Base-by-base conservation (phyloP, 345 rosid genomes). In the Anastatica hierochuntica region DNA sequence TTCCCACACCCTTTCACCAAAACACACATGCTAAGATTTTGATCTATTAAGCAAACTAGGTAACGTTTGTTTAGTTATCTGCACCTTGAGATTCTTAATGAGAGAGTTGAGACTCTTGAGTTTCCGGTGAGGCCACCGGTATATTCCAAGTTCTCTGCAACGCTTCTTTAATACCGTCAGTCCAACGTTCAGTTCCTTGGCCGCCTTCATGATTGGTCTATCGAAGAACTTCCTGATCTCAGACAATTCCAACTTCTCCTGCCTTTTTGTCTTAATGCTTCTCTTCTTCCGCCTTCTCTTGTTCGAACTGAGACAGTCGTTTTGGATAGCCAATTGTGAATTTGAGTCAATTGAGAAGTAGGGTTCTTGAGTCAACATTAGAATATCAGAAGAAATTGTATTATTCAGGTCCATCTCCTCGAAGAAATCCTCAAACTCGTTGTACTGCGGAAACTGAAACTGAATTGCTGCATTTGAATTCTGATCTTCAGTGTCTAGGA, bases 111-210 rank as follows among this genome's bases (percentile, higher is more conserved):
- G 72, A 71, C 90, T 81, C 76, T 74, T 81, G 56, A 87, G 79
- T 68, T 83, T 83, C 67, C 84, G 45, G 14, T 80, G 90, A 21
- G 96, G 96, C 90, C 94, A 88, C 37, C 96, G 49, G 67, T 71
- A 72, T 8, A 88, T 70, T n/a, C 76, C 80, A 1, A 84, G 74
- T 49, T 88, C 90, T 23, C 96, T 72, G 69, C 94, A 88, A 37
- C 94, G 74, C 42, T 75, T 84, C 70, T 88, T 88, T 72, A 88
- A 41, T 4, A 78, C 78, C 0, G 96, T 88, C 6, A 84, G 57
- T 1, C 90, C 96, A 1, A 88, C 79, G 2, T 79, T 79, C 14
- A 88, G 66, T 40, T 81, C 87, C 60, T 74, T 84, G 0, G 96
- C 96, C 0, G 96, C 94, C 66, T 43, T 64, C 4, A 74, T 70